phyloP scores from a whole-genome alignment of 78 protist species.

The Cavenderia fasciculata region DNA sequence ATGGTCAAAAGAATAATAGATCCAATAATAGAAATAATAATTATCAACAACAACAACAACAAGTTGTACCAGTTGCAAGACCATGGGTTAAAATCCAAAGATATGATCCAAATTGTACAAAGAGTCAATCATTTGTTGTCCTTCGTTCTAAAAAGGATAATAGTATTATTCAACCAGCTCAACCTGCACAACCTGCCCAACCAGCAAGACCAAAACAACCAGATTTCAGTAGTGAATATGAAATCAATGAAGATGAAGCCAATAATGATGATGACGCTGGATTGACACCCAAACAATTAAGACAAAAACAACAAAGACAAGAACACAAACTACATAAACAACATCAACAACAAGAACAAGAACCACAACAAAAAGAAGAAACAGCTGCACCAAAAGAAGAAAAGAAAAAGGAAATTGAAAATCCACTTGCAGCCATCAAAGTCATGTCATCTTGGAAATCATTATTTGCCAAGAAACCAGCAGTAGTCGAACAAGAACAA shows the following conservation, averaged over 20 bases:
- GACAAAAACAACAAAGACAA: neutral
- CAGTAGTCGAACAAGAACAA: conserved; percentile 6
- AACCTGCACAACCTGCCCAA: neutral
- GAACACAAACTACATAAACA: neutral
- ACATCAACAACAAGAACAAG: neutral
- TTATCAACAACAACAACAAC: neutral
- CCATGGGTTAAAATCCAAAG: conserved; percentile 48
- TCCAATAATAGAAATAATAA: neutral
- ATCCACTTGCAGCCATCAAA: conserved; percentile 3
- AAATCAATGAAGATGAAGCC: neutral
- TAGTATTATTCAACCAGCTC: neutral
- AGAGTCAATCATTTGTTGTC: neutral
- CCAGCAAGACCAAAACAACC: neutral
- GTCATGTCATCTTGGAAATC: conserved; percentile 65
- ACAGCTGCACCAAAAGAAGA: neutral
- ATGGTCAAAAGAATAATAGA: neutral
- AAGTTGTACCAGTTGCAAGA: neutral
- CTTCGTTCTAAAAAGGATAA: neutral
- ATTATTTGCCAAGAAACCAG: conserved; percentile 1
- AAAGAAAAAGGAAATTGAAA: neutral
- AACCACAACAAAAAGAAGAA: neutral
- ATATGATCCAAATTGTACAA: conserved; percentile 44
- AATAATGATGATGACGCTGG: neutral
- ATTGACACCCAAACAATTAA: neutral
- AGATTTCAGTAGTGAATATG: neutral